A percentile compares a stretch with the other conserved stretches of the same genome.
phyloP scores from a whole-genome alignment of 192 early-diverging fungal genomes.

The Podila verticillata region DNA sequence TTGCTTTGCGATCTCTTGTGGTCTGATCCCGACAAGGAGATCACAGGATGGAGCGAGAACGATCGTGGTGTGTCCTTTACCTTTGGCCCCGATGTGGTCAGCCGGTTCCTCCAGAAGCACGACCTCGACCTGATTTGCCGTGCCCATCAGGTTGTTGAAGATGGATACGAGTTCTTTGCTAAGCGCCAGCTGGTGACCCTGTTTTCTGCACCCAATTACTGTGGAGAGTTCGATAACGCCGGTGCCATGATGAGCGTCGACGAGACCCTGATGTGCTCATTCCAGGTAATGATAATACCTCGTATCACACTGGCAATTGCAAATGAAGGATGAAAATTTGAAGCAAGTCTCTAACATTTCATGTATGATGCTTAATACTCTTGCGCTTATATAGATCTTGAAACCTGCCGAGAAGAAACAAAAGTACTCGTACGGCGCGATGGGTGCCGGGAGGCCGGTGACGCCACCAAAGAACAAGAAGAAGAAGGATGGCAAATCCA shows the following conservation, averaged over 20 bases:
- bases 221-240: conserved; percentile 92
- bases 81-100: conserved; percentile 96
- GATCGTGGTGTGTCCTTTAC: conserved; percentile 97
- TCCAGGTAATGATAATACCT: conserved; percentile 63
- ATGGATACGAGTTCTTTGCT: conserved; percentile 99
- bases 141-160: conserved; percentile 98
- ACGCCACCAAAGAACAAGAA: conserved; percentile 80
- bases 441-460: conserved; percentile 71
- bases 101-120: conserved; percentile 93
- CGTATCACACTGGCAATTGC: no score
- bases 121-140: conserved; percentile 98
- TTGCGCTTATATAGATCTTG: conserved; percentile 71
- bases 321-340: no score
- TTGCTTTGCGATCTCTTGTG: conserved; percentile 95
- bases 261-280: conserved; percentile 88
- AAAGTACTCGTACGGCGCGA: conserved; percentile 81
- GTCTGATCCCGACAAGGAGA: conserved; percentile 98
- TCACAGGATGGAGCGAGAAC: conserved; percentile 96
- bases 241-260: conserved; percentile 93
- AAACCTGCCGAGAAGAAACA: conserved; percentile 95
- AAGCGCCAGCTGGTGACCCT: conserved; percentile 95
- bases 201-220: conserved; percentile 97
- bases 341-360: no score
- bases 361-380: not conserved
- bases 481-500: conserved; percentile 55